Conservation (phyloP, 768 basidiomycete species). For the Russula griseocarnosa region DNA sequence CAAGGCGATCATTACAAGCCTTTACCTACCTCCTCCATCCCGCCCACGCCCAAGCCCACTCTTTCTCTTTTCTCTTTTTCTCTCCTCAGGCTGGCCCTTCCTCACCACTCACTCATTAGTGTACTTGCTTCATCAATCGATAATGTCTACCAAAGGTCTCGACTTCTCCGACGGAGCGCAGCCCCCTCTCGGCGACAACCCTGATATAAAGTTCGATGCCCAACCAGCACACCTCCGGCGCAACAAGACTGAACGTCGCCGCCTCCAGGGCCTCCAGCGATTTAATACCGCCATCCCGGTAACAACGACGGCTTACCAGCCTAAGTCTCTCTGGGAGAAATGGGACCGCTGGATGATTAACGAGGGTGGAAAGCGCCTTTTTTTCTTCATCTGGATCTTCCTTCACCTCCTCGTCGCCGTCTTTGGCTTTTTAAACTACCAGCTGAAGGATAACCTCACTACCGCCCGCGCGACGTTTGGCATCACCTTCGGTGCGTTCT, state of each 20-base stretch:
- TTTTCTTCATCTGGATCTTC: conserved; percentile 77
- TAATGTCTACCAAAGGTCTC: conserved; percentile 20
- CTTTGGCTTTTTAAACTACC: conserved; percentile 75
- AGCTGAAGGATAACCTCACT: conserved; percentile 70
- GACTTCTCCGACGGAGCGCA: conserved; percentile 26
- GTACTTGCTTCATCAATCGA: not conserved
- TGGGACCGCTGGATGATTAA: conserved; percentile 89
- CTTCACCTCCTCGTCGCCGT: conserved; percentile 74
- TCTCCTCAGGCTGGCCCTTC: conserved; percentile 15
- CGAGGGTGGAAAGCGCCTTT: conserved; percentile 75
- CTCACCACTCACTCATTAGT: not conserved
- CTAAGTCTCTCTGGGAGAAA: conserved; percentile 43
- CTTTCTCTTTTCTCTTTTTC: not conserved
- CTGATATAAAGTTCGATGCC: conserved; percentile 16
- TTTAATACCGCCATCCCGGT: conserved; percentile 40
- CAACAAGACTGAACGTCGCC: conserved; percentile 79
- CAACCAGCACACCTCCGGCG: conserved; percentile 59
- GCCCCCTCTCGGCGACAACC: conserved; percentile 23
- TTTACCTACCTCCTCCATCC: not conserved
- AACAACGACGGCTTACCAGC: conserved; percentile 35
- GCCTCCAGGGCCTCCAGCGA: conserved; percentile 83
- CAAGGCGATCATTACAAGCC: no score
- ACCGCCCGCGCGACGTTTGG: conserved; percentile 70
- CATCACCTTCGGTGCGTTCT: conserved; percentile 62
- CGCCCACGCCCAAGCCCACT: not conserved